Evolutionary conservation across 208 protist genomes (phyloP).

Genomic region (Leishmania braziliensis): DNA sequence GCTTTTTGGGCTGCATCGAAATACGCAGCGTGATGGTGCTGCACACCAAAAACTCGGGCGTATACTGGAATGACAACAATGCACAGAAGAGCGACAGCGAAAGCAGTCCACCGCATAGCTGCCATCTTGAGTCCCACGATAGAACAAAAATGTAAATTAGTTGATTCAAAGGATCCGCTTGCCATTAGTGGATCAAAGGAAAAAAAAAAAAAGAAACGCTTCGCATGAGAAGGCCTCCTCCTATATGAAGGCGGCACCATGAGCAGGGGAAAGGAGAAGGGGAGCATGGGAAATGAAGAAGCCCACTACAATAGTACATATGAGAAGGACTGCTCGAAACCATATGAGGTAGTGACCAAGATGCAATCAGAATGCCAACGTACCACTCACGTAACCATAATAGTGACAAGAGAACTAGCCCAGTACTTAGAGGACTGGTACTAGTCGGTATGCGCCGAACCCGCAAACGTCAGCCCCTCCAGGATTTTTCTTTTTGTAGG

Average conservation of each 20-base stretch:
- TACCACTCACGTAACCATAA: not conserved
- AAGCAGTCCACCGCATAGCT: not conserved
- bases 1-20: constrained; percentile 30
- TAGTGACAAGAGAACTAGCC: not conserved
- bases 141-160: not conserved
- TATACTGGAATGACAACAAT: not conserved
- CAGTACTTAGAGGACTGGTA: no score
- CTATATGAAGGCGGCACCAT: not conserved
- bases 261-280: not conserved
- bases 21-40: constrained; percentile 13
- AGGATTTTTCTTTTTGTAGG: not conserved
- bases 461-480: not conserved
- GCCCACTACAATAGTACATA: not conserved
- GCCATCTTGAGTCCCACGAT: not conserved
- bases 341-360: not conserved
- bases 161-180: not conserved
- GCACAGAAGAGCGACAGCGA: not conserved
- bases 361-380: not conserved
- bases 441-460: no score
- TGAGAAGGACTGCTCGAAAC: not conserved
- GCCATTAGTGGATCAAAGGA: not conserved
- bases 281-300: not conserved
- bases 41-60: constrained; percentile 29
- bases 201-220: not conserved
- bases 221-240: not conserved